Evolutionary conservation across 768 basidiomycete genomes (phyloP), one percentile per base, ranked within the genome.

Genomic region (Podaxis carcinomalis): DNA sequence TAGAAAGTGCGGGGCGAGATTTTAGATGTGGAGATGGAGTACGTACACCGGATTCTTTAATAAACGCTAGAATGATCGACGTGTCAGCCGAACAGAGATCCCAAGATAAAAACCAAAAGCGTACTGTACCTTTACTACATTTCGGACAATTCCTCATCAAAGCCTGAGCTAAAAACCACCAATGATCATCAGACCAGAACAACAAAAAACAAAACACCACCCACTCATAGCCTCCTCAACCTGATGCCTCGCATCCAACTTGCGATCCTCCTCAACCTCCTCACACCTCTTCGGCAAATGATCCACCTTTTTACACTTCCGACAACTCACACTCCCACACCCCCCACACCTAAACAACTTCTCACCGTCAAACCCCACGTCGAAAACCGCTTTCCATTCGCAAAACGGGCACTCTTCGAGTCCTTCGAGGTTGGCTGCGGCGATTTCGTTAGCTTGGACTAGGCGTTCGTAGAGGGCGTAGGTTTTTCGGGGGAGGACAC

Each of bases 221-320:
- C 7, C 68, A 90, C 92, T 92, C 95, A 97, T 97, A 2, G 94
- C 95, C 68, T 97, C 95, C 69, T 97, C 95, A 28, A 97, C 80
- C 1, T 80, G 71, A 74, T 95, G 93, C 57, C 86, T 80, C 11
- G 83, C 86, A 71, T 92, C 86, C 14, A 95, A 72, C 52, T 84
- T 82, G 62, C 81, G 84, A 69, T 95, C 92, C 11, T 87, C 82
- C 62, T 90, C 88, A 63, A 82, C 76, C 72, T 96, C 93, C 77
- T 90, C 80, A 67, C 92, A 94, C 32, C 76, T 87, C 74, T 86
- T 93, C 11, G 92, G 92, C 32, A 92, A 68, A 75, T 94, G 92
- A 68, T 93, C 90, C 87, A 89, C 61, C 67, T 87, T 87, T 75
- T 91, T 90, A 72, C 94, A 97, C 57, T 72, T 71, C 59, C 94